Conservation (phyloP, 176 grass and related monocot genomes). For the Triticum urartu region DNA sequence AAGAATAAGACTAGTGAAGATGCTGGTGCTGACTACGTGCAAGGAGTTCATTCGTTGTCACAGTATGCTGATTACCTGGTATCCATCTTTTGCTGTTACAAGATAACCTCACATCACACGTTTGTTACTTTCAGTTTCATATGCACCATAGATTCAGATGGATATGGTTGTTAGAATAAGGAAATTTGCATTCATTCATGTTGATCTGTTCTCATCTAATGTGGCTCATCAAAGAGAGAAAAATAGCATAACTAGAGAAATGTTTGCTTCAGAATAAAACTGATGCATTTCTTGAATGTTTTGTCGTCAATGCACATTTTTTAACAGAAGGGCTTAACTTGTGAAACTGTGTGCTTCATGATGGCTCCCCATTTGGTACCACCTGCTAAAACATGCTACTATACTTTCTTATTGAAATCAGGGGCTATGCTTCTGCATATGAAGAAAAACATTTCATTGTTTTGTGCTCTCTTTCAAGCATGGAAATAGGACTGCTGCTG, state of each 20-base stretch:
- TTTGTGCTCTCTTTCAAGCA: neutral
- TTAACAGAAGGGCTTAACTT: too few relatives aligned
- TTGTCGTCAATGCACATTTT: neutral
- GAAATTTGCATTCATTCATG: slow-evolving; percentile 6
- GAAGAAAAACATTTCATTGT: neutral
- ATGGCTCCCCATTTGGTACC: neutral
- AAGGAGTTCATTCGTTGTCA: slow-evolving; percentile 97
- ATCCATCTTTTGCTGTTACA: slow-evolving; percentile 24
- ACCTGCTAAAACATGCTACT: neutral
- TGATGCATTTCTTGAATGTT: slow-evolving; percentile 1
- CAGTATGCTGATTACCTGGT: slow-evolving; percentile 99
- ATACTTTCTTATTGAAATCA: neutral
- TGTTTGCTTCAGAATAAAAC: neutral
- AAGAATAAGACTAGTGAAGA: slow-evolving; percentile 98
- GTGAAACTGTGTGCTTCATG: neutral
- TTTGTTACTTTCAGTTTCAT: slow-evolving; percentile 9
- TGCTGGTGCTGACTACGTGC: slow-evolving; percentile 89
- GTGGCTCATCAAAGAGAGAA: neutral
- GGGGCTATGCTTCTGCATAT: neutral
- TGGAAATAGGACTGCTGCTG: neutral
- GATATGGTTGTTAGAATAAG: neutral
- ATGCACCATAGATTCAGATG: slow-evolving; percentile 11
- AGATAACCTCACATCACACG: slow-evolving; percentile 13
- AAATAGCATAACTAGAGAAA: neutral
- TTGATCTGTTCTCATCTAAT: neutral